Conservation (phyloP, 768 basidiomycete genomes). For the Suillus tomentosus region DNA sequence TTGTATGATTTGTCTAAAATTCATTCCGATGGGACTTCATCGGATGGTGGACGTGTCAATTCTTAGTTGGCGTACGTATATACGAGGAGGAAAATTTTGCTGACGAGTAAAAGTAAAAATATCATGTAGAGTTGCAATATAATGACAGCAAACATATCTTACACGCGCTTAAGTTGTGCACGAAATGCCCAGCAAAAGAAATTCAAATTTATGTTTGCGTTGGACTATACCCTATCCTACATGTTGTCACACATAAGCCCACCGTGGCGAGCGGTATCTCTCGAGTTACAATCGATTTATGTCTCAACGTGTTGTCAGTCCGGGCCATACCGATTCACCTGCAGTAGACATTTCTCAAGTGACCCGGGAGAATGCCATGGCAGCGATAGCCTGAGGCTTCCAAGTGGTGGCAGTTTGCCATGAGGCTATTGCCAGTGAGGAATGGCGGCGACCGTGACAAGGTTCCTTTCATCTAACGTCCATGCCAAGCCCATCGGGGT, state of each 20-base stretch:
- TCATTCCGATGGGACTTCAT: conserved; percentile 22
- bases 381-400: too few relatives aligned
- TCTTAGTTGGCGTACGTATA: neutral
- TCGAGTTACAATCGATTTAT: neutral
- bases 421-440: too few relatives aligned
- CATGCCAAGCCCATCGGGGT: too few relatives aligned
- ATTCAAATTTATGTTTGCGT: neutral
- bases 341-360: too few relatives aligned
- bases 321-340: neutral
- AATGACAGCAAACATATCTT: neutral
- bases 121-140: neutral
- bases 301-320: neutral
- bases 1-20: conserved; percentile 27
- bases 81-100: neutral
- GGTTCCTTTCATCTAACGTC: too few relatives aligned
- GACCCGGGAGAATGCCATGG: too few relatives aligned
- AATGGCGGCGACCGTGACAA: too few relatives aligned
- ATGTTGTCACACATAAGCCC: neutral
- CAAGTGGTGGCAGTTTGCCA: too few relatives aligned
- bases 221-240: neutral
- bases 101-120: neutral
- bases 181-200: too few relatives aligned
- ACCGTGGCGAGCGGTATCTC: neutral
- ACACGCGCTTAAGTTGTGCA: neutral
- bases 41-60: conserved; percentile 13